These are phyloP conservation scores for Discostella pseudostelligera DNA, from an alignment of 108 stramenopile genomes.

Conservation along the genomic window DNA sequence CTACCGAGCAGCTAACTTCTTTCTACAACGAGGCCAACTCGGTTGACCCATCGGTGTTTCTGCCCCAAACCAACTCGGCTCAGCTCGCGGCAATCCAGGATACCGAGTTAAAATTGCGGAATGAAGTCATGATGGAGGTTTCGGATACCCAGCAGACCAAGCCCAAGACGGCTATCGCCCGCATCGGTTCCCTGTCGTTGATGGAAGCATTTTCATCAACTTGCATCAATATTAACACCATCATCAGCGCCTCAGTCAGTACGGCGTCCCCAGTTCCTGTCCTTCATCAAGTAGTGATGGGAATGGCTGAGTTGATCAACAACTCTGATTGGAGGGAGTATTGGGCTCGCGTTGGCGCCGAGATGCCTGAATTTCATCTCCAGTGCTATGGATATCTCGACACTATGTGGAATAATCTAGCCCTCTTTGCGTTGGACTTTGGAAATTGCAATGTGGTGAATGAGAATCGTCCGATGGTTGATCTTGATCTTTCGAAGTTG, in stretches of 20 bases:
- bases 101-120: neutral
- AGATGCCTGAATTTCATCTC: no score
- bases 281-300: no score
- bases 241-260: neutral
- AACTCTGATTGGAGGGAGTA: no score
- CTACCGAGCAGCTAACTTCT: neutral
- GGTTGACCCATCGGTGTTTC: neutral
- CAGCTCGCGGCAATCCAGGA: neutral
- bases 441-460: no score
- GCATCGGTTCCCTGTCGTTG: neutral
- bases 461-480: no score
- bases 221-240: neutral
- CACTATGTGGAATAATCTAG: no score
- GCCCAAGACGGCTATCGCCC: neutral
- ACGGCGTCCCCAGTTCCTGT: no score
- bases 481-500: no score
- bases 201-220: neutral
- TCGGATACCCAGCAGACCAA: neutral
- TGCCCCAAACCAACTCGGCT: neutral
- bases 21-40: conserved; percentile 1
- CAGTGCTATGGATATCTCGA: no score
- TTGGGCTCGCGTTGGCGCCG: no score
- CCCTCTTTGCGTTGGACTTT: no score
- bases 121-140: neutral
- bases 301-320: no score